Percentiles rank a stretch among this genome's conserved stretches.
phyloP scores from a whole-genome alignment of 306 rosid species.

The Trichosanthes truncata region DNA sequence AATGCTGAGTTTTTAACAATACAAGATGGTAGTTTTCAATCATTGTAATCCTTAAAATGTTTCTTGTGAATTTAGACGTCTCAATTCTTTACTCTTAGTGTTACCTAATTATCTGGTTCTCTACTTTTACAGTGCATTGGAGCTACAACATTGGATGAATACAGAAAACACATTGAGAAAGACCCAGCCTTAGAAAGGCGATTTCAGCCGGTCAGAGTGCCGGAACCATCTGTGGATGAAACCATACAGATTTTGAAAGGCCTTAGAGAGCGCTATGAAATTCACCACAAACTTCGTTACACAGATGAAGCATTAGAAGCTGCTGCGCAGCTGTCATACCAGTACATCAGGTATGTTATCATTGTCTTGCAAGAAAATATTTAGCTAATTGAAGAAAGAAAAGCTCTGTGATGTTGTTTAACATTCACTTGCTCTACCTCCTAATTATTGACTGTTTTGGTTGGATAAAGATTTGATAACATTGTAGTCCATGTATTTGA shows the following conservation, averaged over 20 bases:
- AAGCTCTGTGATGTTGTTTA: background rate
- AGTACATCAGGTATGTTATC: constrained; percentile 69
- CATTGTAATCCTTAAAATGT: background rate
- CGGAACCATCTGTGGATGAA: constrained; percentile 89
- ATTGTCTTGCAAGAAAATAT: background rate
- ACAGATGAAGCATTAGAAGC: constrained; percentile 84
- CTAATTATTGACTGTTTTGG: background rate
- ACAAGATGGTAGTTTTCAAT: background rate
- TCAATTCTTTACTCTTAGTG: background rate
- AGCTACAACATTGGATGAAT: constrained; percentile 92
- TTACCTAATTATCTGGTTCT: background rate
- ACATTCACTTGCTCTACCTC: background rate
- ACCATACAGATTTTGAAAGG: constrained; percentile 81
- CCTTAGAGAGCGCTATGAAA: constrained; percentile 87
- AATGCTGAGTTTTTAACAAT: background rate
- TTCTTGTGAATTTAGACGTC: constrained; percentile 2
- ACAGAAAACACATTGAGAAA: constrained; percentile 94
- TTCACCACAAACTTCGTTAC: constrained; percentile 94
- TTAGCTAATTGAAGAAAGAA: background rate
- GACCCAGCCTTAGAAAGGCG: constrained; percentile 95
- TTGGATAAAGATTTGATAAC: background rate
- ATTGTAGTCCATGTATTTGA: background rate
- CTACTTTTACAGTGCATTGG: constrained; percentile 73
- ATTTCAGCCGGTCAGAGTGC: constrained; percentile 93
- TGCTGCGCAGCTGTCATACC: constrained; percentile 85